Conservation (phyloP, 768 basidiomycete species). For the Collybiopsis luxurians region DNA sequence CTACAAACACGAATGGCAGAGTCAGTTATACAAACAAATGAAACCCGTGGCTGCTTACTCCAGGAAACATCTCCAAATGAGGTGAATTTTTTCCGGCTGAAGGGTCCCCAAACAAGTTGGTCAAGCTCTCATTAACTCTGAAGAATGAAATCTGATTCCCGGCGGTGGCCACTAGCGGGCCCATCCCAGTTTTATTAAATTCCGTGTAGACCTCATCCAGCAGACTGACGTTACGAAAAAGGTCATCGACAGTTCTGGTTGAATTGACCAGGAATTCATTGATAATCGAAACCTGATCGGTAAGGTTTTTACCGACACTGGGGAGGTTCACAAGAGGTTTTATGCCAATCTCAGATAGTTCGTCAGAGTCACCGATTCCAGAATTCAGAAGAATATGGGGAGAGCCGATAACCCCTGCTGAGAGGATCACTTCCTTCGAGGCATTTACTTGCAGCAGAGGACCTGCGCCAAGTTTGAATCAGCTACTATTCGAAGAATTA, state of each 20-base stretch:
- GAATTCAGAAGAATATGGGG: constrained; percentile 21
- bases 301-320: constrained; percentile 20
- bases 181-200: constrained; percentile 16
- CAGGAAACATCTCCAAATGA: background rate
- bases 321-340: constrained; percentile 16
- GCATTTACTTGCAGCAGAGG: constrained; percentile 7
- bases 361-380: constrained; percentile 22
- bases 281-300: constrained; percentile 16
- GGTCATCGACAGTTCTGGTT: constrained; percentile 12
- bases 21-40: background rate
- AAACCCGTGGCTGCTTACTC: constrained; percentile 10
- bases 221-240: constrained; percentile 9
- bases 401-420: constrained; percentile 20
- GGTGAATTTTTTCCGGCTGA: constrained; percentile 18
- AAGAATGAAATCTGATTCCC: constrained; percentile 16
- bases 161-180: constrained; percentile 11
- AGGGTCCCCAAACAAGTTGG: constrained; percentile 17
- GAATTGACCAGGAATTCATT: constrained; percentile 18
- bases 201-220: constrained; percentile 6
- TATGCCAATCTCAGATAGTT: constrained; percentile 15
- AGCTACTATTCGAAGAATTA: background rate
- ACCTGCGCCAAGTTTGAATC: constrained; percentile 15
- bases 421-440: constrained; percentile 21
- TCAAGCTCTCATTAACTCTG: constrained; percentile 14
- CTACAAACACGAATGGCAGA: background rate